Evolutionary conservation across 2,329 filamentous ascomycete species (phyloP).

Genomic region (Xylariaceae sp.): DNA sequence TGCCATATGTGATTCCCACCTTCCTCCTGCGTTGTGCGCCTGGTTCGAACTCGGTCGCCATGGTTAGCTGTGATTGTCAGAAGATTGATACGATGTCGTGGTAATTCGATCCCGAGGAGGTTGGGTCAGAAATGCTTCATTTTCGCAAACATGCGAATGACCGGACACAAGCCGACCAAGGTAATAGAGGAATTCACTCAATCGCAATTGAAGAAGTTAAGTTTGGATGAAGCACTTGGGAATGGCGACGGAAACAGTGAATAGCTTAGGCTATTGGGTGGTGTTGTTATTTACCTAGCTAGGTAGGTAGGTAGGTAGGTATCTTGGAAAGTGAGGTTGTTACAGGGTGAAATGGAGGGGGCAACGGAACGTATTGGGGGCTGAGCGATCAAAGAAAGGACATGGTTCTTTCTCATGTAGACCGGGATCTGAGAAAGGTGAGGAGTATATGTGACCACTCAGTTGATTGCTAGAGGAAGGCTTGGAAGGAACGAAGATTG

Average conservation of each 20-base stretch:
- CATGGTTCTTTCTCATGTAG: background rate
- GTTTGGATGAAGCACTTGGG: background rate
- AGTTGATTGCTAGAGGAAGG: too few species aligned
- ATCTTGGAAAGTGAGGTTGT: background rate
- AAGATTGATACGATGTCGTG: slow-evolving; percentile 5
- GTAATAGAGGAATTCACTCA: background rate
- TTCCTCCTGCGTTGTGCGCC: slow-evolving; percentile 39
- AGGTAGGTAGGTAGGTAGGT: too few species aligned
- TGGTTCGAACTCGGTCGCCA: slow-evolving; percentile 36
- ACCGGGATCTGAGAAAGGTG: background rate
- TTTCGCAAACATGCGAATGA: slow-evolving; percentile 29
- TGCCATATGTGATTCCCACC: slow-evolving; percentile 40
- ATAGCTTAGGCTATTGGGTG: background rate
- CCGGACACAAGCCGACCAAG: slow-evolving; percentile 3
- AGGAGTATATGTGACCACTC: too few species aligned
- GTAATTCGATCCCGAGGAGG: background rate
- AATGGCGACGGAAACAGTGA: background rate
- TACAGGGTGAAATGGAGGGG: background rate
- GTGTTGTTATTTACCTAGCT: slow-evolving; percentile 1
- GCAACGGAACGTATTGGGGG: background rate
- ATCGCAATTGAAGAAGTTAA: slow-evolving; percentile 7
- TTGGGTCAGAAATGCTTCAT: slow-evolving; percentile 28
- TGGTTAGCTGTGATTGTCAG: slow-evolving; percentile 23
- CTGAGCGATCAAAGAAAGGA: slow-evolving; percentile 9
- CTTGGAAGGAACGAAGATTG: too few species aligned